Conservation (phyloP, 2,329 filamentous ascomycete genomes). For the Ophiostoma sp. region DNA sequence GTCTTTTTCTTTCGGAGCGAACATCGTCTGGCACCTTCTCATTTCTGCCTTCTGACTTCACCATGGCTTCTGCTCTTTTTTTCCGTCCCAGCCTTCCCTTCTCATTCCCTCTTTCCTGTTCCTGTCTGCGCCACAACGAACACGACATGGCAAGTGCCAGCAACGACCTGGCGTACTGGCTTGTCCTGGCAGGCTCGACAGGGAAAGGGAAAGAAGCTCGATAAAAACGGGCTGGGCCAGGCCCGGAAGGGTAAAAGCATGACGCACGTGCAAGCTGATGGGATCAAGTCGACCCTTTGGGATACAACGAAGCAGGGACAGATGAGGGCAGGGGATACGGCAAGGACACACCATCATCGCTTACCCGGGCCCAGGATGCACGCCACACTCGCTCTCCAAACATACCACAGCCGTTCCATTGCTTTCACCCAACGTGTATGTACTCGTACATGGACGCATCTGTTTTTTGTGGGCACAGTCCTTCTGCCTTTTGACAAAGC, state of each 20-base stretch:
- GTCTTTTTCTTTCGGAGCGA: neutral
- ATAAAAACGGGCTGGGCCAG: neutral
- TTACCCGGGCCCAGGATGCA: neutral
- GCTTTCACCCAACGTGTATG: neutral
- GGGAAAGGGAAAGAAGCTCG: neutral
- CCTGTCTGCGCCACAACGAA: slow-evolving; percentile 14
- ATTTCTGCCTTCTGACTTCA: neutral
- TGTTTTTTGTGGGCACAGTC: neutral
- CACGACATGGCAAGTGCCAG: slow-evolving; percentile 9
- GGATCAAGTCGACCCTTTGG: neutral
- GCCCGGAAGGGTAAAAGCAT: neutral
- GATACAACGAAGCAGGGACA: neutral
- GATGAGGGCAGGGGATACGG: neutral
- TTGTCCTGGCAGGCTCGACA: neutral
- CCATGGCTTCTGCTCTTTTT: neutral
- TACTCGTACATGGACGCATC: neutral
- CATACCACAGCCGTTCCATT: slow-evolving; percentile 3
- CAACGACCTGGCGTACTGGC: neutral
- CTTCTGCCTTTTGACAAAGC: neutral
- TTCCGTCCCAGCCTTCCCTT: neutral
- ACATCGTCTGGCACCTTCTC: neutral
- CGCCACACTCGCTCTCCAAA: neutral
- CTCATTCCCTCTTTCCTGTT: neutral
- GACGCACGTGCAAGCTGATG: neutral
- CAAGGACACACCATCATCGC: neutral